Evolutionary conservation across 148 eudicot genomes (phyloP), one percentile per base, ranked within the genome.

Genomic region (Agrostemma githago): DNA sequence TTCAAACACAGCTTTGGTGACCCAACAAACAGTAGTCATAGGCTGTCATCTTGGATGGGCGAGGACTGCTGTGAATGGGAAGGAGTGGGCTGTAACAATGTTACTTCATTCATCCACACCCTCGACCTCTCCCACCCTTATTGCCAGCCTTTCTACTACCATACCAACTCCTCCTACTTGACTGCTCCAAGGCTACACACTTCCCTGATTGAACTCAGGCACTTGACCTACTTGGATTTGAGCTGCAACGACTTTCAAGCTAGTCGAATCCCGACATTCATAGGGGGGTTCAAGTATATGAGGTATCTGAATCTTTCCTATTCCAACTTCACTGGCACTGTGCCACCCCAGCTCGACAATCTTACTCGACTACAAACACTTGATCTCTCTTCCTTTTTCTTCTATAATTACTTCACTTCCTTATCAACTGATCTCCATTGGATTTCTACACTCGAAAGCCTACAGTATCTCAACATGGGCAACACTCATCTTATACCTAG

Each of bases 181-280:
- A 2, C 4, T 6, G 64, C 64, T 14, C n/a, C 59, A 39, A 48
- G 17, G 9, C 48, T 70, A 8, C 69, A 62, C 9, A 68, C 62
- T 43, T 46, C 51, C 62, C 79, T 85, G 78, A 67, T 79, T 51
- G 44, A 76, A 6, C 38, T 81, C 39, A 76, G 16, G 59, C 69
- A 71, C 26, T 69, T 84, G 78, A 67, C 0, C 8, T 34, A 77
- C 65, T 70, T 85, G 65, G 85, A 85, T 76, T 53, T 85, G 73
- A 84, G 83, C 46, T 20, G 62, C 21, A 82, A 75, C 20, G 38
- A 80, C 46, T 85, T 85, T 62, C 48, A 63, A 46, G 59, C 59
- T 14, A 67, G 37, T 6, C 58, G 16, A 40, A 80, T 85, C 43
- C 88, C 85, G 8, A 59, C 59, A 5, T 82, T 78, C 68, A 39